phyloP scores from a whole-genome alignment of 441 rosid species.

The Metrosideros polymorpha region DNA sequence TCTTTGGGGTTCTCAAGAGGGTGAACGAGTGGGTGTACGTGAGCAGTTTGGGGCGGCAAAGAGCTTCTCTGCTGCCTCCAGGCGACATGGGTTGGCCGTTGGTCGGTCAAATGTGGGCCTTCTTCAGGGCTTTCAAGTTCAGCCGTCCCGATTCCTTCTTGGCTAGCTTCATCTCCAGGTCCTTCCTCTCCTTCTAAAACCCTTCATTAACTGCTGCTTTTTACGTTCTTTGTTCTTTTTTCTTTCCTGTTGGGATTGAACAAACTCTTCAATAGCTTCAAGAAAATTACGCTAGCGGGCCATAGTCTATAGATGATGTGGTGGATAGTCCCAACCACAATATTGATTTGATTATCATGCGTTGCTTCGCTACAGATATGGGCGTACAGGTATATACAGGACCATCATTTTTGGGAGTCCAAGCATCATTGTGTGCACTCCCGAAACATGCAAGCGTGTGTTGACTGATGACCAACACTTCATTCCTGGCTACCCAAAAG shows the following conservation, averaged over 20 bases:
- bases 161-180: not conserved
- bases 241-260: not conserved
- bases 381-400: not conserved
- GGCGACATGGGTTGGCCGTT: conserved; percentile 5
- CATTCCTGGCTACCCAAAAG: not conserved
- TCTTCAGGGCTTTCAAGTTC: not conserved
- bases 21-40: conserved; percentile 1
- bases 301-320: not conserved
- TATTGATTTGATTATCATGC: not conserved
- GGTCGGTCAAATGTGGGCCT: not conserved
- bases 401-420: not conserved
- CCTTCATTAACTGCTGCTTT: not conserved
- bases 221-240: not conserved
- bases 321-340: not conserved
- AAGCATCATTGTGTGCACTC: not conserved
- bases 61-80: not conserved
- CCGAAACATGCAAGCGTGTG: not conserved
- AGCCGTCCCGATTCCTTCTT: not conserved
- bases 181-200: not conserved
- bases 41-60: not conserved
- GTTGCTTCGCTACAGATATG: not conserved
- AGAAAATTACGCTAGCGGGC: not conserved
- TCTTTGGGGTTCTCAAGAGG: not conserved
- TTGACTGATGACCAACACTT: not conserved
- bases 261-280: not conserved